Conservation (phyloP, 768 basidiomycete genomes). For the Suillus lakei region DNA sequence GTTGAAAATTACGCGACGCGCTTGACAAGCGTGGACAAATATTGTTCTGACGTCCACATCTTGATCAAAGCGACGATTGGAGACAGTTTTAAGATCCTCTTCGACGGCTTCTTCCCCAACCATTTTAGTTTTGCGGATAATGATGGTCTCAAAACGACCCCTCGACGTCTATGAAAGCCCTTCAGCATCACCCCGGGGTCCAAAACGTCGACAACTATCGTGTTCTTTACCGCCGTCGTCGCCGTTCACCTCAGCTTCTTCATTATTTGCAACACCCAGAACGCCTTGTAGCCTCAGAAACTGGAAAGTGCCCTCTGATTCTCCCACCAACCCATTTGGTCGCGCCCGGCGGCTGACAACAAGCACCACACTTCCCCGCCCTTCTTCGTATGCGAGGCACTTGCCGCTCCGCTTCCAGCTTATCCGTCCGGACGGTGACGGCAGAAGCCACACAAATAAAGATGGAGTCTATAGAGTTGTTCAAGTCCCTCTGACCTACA, state of each 20-base stretch:
- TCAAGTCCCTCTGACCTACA: slow-evolving; percentile 74
- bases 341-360: slow-evolving; percentile 49
- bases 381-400: slow-evolving; percentile 58
- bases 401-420: slow-evolving; percentile 69
- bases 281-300: slow-evolving; percentile 41
- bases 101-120: not conserved
- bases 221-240: slow-evolving; percentile 32
- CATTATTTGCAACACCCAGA: slow-evolving; percentile 35
- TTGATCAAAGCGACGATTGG: not conserved
- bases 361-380: slow-evolving; percentile 41
- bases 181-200: slow-evolving; percentile 33
- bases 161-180: slow-evolving; percentile 31
- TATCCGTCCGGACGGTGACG: slow-evolving; percentile 38
- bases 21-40: not conserved
- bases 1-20: slow-evolving; percentile 18
- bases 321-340: slow-evolving; percentile 74
- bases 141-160: slow-evolving; percentile 36
- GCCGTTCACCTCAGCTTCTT: slow-evolving; percentile 32
- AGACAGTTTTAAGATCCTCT: not conserved
- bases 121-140: not conserved
- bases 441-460: slow-evolving; percentile 26
- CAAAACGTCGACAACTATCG: slow-evolving; percentile 27
- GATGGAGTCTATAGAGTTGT: slow-evolving; percentile 67
- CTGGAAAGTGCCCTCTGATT: slow-evolving; percentile 60
- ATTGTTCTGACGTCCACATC: not conserved